A percentile compares a stretch with the other conserved stretches of the same genome.
These are phyloP conservation scores for Phytophthora cactorum DNA, from an alignment of 352 stramenopile species.

Conservation along the genomic window DNA sequence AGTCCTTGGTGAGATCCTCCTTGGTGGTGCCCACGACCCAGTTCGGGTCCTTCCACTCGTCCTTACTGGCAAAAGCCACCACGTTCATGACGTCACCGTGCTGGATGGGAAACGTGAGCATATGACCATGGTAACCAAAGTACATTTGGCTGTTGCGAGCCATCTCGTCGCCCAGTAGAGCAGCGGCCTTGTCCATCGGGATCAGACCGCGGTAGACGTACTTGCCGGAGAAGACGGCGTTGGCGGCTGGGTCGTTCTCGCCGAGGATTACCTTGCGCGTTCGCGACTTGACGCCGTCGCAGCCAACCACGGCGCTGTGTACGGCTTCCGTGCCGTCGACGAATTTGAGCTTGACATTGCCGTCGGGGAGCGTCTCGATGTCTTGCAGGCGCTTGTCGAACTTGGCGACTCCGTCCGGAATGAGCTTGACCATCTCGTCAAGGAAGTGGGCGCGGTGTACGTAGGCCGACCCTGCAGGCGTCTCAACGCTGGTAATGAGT, in stretches of 20 bases:
- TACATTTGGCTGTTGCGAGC: slow-evolving; percentile 51
- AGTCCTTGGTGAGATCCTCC: slow-evolving; percentile 38
- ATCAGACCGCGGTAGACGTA: slow-evolving; percentile 44
- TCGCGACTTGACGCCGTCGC: slow-evolving; percentile 40
- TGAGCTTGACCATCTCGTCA: slow-evolving; percentile 38
- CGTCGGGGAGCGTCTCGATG: slow-evolving; percentile 36
- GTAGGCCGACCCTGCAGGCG: slow-evolving; percentile 37
- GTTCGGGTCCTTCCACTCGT: slow-evolving; percentile 41
- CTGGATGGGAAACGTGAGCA: slow-evolving; percentile 44
- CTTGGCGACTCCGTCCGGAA: slow-evolving; percentile 33
- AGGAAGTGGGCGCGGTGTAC: slow-evolving; percentile 45
- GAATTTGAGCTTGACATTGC: slow-evolving; percentile 43
- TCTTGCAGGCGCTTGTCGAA: slow-evolving; percentile 41
- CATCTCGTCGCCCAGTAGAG: slow-evolving; percentile 38
- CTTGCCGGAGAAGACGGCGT: slow-evolving; percentile 42
- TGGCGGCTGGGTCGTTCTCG: slow-evolving; percentile 32
- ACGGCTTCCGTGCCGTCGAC: slow-evolving; percentile 37
- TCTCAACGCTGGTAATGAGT: slow-evolving; percentile 42
- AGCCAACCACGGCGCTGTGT: slow-evolving; percentile 38
- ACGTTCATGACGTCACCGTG: slow-evolving; percentile 46
- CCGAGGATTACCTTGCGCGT: slow-evolving; percentile 38
- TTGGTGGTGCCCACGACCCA: slow-evolving; percentile 44
- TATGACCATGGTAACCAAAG: slow-evolving; percentile 44
- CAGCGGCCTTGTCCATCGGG: slow-evolving; percentile 43
- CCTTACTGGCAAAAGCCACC: slow-evolving; percentile 41